Evolutionary conservation across 345 rosid species (phyloP), one percentile per base, ranked within the genome.

Genomic region (Syzygium jambos): DNA sequence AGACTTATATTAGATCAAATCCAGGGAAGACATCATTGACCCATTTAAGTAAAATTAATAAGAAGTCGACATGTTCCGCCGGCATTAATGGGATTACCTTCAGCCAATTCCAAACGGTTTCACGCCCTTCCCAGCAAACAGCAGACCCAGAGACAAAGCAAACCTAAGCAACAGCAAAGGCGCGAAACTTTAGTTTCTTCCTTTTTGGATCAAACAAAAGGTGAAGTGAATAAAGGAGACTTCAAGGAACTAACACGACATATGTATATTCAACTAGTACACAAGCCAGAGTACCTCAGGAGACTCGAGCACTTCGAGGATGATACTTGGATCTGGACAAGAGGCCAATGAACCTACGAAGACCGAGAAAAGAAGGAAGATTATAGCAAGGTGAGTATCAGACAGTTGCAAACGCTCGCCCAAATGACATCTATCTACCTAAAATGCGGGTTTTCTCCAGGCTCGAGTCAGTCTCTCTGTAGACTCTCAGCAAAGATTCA

Each of bases 401-500:
- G 3, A 80, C 34, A n/a, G 68, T n/a, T n/a, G 68, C 68, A 61
- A 61, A 61, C n/a, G n/a, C 17, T 61, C 1, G 34, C 68, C 68
- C 68, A 27, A 6, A 61, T 61, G 30, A 61, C 34, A 68, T n/a
- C 38, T 85, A 49, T 54, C 52, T 94, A 97, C 99, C 91, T 86
- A 97, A 90, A 89, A 97, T 92, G 89, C 99, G 94, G n/a, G 95
- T 95, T 93, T 96, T 97, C 95, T 95, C 99, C 90, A 95, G 95
- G 94, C 99, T 95, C 68, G 94, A 92, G 89, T 97, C 98, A 34
- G 98, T 95, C 90, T 97, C 99, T 86, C 96, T 92, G 86, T 97
- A 97, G 86, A 97, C 92, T 88, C 89, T 94, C 87, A 97, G 91
- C 61, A 96, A 96, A 52, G 97, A 97, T 87, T 95, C 98, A 86